A percentile compares a stretch with the other conserved stretches of the same genome.
phyloP scores from a whole-genome alignment of 345 rosid species.

The Rubroshorea leprosula region DNA sequence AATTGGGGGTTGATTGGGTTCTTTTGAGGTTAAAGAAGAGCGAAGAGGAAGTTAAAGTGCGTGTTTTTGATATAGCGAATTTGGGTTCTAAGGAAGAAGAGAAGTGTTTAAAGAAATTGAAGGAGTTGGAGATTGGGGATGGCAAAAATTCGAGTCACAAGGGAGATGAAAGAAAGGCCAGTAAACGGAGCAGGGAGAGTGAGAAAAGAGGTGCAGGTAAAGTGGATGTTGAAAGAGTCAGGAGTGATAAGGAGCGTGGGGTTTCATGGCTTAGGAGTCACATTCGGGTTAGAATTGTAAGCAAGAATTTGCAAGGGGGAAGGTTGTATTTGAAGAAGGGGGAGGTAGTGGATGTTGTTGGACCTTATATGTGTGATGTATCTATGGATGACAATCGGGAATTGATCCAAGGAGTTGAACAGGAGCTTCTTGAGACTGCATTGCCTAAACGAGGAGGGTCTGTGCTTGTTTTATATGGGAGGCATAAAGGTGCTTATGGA shows the following conservation, averaged over 20 bases:
- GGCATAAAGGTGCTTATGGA: slow-evolving; percentile 66
- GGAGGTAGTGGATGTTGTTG: slow-evolving; percentile 73
- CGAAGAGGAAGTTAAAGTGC: slow-evolving; percentile 39
- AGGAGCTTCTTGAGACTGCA: slow-evolving; percentile 81
- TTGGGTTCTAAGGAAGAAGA: slow-evolving; percentile 72
- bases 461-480: slow-evolving; percentile 62
- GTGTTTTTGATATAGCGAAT: slow-evolving; percentile 45
- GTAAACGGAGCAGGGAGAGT: slow-evolving; percentile 22
- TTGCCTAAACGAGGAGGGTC: slow-evolving; percentile 68
- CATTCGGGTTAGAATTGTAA: slow-evolving; percentile 65
- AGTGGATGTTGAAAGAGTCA: slow-evolving; percentile 17
- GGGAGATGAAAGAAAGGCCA: slow-evolving; percentile 22
- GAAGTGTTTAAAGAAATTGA: slow-evolving; percentile 46
- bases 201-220: slow-evolving; percentile 19
- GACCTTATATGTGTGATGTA: slow-evolving; percentile 61
- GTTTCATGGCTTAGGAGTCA: slow-evolving; percentile 65
- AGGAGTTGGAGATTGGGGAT: slow-evolving; percentile 27
- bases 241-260: slow-evolving; percentile 23
- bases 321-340: slow-evolving; percentile 78
- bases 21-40: slow-evolving; percentile 39
- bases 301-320: slow-evolving; percentile 64
- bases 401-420: slow-evolving; percentile 69
- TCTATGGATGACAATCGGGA: slow-evolving; percentile 68
- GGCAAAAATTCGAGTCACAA: slow-evolving; percentile 8
- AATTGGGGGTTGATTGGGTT: slow-evolving; percentile 18